These are phyloP conservation scores for Cardamine occulta DNA, from an alignment of 345 rosid species.

Conservation along the genomic window DNA sequence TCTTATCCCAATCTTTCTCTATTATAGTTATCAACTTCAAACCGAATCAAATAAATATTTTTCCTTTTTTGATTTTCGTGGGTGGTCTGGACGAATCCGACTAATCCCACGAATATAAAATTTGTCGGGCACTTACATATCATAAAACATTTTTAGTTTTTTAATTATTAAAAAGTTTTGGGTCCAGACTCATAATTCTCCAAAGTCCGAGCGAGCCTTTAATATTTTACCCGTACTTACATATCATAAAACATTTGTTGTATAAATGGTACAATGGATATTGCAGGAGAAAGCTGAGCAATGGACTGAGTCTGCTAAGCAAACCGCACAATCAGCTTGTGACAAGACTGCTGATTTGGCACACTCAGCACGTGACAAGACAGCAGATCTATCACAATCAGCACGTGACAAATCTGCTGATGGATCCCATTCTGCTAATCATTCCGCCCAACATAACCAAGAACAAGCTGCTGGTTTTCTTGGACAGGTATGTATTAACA, in stretches of 20 bases:
- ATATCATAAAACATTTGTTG: conserved; percentile 4
- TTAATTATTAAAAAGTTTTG: no score
- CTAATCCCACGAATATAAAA: no score
- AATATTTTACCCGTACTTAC: no score
- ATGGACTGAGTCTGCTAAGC: conserved; percentile 45
- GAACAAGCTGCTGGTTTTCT: conserved; percentile 41
- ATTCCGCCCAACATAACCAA: conserved; percentile 33
- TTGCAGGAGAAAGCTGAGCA: conserved; percentile 42
- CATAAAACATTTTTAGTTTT: no score
- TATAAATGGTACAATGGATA: conserved; percentile 11
- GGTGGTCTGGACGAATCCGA: no score
- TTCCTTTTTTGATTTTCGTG: background rate
- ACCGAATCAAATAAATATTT: background rate
- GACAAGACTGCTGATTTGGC: conserved; percentile 38
- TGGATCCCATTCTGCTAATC: conserved; percentile 30
- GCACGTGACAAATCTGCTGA: conserved; percentile 32
- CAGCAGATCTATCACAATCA: conserved; percentile 29
- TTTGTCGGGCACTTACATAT: no score
- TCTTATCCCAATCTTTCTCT: background rate
- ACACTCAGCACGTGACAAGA: conserved; percentile 36
- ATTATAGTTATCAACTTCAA: background rate
- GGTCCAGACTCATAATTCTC: no score
- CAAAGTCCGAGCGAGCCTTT: no score
- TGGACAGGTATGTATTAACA: conserved; percentile 30
- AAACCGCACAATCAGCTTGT: conserved; percentile 40